Conservation (phyloP, 129 eudicot species). For the Daucus carota region DH1_v3.0 NC_030384.2:46281501-46282000, state of each 20-base stretch:
- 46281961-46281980: too few relatives aligned
- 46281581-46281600: conserved; percentile 62
- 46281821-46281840: conserved; percentile 19
- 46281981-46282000: background rate
- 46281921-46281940: conserved; percentile 5
- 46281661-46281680: conserved; percentile 55
- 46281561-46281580: conserved; percentile 15
- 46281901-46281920: background rate
- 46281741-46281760: conserved; percentile 83
- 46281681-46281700: conserved; percentile 78
- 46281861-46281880: conserved; percentile 3
- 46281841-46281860: conserved; percentile 19
- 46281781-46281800: conserved; percentile 97
- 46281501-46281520: conserved; percentile 35
- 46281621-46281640: conserved; percentile 74
- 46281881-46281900: conserved; percentile 8
- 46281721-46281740: conserved; percentile 92
- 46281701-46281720: conserved; percentile 96
- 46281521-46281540: conserved; percentile 40
- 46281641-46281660: conserved; percentile 86
- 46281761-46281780: conserved; percentile 91
- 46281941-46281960: background rate
- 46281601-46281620: conserved; percentile 59
- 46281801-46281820: conserved; percentile 82
- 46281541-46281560: conserved; percentile 44